Conservation (phyloP, 768 basidiomycete species). For the Vararia minispora region DNA sequence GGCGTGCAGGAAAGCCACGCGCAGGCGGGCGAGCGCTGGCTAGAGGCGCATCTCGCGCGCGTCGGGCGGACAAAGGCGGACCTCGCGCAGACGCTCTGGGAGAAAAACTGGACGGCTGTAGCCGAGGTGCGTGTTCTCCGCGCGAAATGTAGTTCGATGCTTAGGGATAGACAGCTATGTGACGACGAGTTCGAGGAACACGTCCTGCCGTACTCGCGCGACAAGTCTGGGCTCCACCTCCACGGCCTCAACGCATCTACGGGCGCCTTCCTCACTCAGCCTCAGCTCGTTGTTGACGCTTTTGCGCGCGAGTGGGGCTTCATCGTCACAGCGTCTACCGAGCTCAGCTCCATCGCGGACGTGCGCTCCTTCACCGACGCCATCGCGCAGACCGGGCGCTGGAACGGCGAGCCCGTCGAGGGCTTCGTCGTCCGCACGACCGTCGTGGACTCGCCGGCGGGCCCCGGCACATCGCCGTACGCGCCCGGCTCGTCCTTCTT, state of each 20-base stretch:
- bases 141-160: background rate
- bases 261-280: constrained; percentile 58
- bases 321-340: constrained; percentile 58
- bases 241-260: constrained; percentile 80
- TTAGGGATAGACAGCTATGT: constrained; percentile 55
- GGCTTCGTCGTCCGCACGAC: constrained; percentile 88
- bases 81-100: constrained; percentile 66
- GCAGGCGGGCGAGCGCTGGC: constrained; percentile 75
- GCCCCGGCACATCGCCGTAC: constrained; percentile 47
- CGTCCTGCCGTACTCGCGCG: constrained; percentile 71
- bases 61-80: constrained; percentile 61
- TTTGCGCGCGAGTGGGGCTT: constrained; percentile 92
- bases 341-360: constrained; percentile 47
- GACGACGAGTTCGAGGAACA: constrained; percentile 98
- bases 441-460: constrained; percentile 34
- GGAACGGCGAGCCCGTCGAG: constrained; percentile 80
- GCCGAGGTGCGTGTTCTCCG: constrained; percentile 59
- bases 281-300: constrained; percentile 51
- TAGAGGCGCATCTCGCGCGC: constrained; percentile 50
- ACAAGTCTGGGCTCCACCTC: constrained; percentile 82
- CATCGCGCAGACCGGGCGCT: constrained; percentile 55
- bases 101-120: constrained; percentile 78
- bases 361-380: constrained; percentile 66
- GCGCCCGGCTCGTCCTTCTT: constrained; percentile 78
- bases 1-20: constrained; percentile 54